Base-by-base conservation (phyloP, 106 monocot species). In the Triglochin maritima region DNA sequence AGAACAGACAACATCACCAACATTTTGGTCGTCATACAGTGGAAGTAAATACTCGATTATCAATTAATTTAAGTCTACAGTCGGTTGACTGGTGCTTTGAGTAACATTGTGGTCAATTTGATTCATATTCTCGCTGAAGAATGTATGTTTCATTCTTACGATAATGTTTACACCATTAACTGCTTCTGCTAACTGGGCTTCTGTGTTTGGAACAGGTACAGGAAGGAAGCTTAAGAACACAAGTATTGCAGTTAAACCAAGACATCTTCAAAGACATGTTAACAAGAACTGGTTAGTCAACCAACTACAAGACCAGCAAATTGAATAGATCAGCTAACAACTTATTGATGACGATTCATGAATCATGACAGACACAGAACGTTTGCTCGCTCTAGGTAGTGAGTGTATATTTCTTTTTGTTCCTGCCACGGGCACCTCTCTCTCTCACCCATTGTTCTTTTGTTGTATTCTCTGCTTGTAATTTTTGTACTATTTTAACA, bases 181-280 rank as follows among this genome's bases (percentile, higher is more conserved):
- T 29, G 29, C 29, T 29, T 29, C 29, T 29, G 29, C 29, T 29
- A 29, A 29, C 29, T 29, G 29, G 29, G 29, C 29, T 29, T 29
- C 29, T 29, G 14, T 48, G 11, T 45, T 17, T 49, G 42, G 17
- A 75, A 53, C 72, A 89, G 89, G 82, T 83, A n/a, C 76, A 85
- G 59, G 83, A 93, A 66, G 81, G 74, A n/a, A 93, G 88, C 77
- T 73, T 93, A 45, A 81, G 79, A 49, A 78, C 82, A 5, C 88
- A 93, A 69, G 76, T 93, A 9, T 69, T 88, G 16, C 92, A 93
- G 73, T 65, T 75, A 62, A 71, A 72, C 44, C 73, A 77, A 17
- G 70, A 82, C 67, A 64, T 54, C 43, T 12, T 10, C 42, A 55
- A 4, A 3, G 52, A 15, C 4, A 54, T 14, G 7, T 46, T 62